Evolutionary conservation across 805 yeast species (phyloP), one percentile per base, ranked within the genome.

Genomic region (Tetrapisispora phaffii): DNA sequence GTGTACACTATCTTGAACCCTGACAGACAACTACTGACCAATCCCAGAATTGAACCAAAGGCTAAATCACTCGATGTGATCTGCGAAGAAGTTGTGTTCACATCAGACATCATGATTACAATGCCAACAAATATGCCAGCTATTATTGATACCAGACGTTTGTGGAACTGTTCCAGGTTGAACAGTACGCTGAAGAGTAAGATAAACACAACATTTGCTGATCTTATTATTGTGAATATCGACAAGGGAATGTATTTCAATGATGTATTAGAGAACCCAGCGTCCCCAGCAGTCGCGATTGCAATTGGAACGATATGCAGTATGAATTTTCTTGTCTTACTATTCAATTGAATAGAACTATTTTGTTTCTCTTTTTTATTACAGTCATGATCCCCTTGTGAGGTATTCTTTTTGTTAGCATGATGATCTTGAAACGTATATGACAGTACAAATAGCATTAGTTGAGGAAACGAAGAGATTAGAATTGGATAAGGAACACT

Each of bases 1-100:
- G 97, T 88, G 49, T 89, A 76, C 1, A 95, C 90, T 97, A 98
- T 93, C 50, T 98, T 75, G 41, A 93, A 67, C 0, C 98, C 98
- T 15, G 93, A 81, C 66, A 87, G 74, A 59, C 83, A 73, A 1
- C 94, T 77, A 3, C 96, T 89, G 1, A 76, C 66, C 23, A 93
- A 65, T 1, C 90, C 96, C 26, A 88, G 66, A 1, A 78, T 44
- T 16, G 87, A 78, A 1, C 98, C 97, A 1, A 81, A 48, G 28
- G 61, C 45, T 28, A 51, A 42, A 7, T 46, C 50, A 20, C 47
- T 48, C 21, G 67, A 48, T 21, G 40, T 43, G 2, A 45, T 26
- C 15, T 47, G 41, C 15, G 62, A 59, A 16, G 44, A 36, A 2
- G 45, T 23, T 10, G 47, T 44, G 19, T 61, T 60, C 10, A 73